Evolutionary conservation across 176 grass and related monocot species (phyloP), one percentile per base, ranked within the genome.

Genomic region (Calamus simplicifolius): DNA sequence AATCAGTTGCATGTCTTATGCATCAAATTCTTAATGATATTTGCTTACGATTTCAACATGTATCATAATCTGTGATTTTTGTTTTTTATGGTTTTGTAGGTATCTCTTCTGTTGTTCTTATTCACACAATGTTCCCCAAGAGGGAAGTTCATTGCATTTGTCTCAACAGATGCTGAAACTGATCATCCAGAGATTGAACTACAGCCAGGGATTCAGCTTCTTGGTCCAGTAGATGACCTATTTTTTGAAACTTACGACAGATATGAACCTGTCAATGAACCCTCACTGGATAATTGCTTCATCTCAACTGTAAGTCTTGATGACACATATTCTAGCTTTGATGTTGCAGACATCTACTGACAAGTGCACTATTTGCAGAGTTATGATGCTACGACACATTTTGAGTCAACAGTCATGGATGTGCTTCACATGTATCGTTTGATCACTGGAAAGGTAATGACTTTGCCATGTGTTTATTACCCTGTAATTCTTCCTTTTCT

Each of bases 31-130:
- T 35, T 35, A 35, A 35, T 35, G 6, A 35, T 35, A 35, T 35
- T 35, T 35, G 1, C 8, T 7, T 35, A 35, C 31, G 1, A 35
- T 18, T 28, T 73, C 52, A 69, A 48, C 8, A 17, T 21, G 0
- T 75, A 19, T 17, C 29, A 69, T 31, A 58, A 74, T 62, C 77
- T 13, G 3, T 50, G 19, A 59, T 74, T 53, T 51, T 3, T 79
- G 10, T 88, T 58, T 19, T 3, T 78, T 50, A 65, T 57, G 55
- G 43, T 30, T 61, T 80, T 12, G 74, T 68, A 95, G 90, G 90
- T 95, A 95, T 81, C 68, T 95, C 19, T 95, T 95, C 27, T 86
- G 90, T 86, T 95, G 82, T 59, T 95, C 90, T 25, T 95, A 95
- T 62, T 81, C 80, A 14, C 90, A 95, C 82, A 95, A 95, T 35